Evolutionary conservation across 179 eudicot genomes (phyloP), one percentile per base, ranked within the genome.

Genomic region (Corrigiola litoralis): DNA sequence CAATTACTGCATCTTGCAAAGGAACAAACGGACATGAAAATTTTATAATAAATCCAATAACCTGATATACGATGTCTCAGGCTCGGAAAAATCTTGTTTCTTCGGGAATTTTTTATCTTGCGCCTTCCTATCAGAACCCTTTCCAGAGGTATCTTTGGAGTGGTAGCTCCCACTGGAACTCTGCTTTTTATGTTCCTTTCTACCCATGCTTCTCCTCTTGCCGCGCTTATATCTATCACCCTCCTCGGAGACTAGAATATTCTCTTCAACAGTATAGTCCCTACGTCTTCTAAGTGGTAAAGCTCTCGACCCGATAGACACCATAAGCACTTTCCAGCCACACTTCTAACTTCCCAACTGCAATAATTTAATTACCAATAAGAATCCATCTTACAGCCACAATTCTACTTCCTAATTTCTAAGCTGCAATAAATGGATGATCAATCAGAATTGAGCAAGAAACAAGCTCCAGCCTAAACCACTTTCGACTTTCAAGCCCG

Each of bases 1-100:
- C 20, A 42, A 57, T 20, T 36, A 18, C 16, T 13, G 25, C 14
- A 57, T n/a, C 20, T 1, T 11, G 0, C 13, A 36, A 17, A 11
- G 29, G 28, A 33, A 11, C 37, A 32, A 55, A 33, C 4, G 47
- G 16, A 25, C 6, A 24, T 0, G 21, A 32, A 27, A 9, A 4
- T 4, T 13, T 33, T 7, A 28, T n/a, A 17, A 44, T 18, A 55
- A 40, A 38, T 40, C 42, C 17, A 37, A 61, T 41, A 66, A 92
- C 98, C 98, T 92, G 81, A 90, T 40, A 73, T 78, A 85, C 14
- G 90, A 81, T 48, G 77, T 27, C 56, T 85, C 77, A 5, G 73
- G 65, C 11, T 51, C 66, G 1, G 79, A 69, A 9, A 42, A 58
- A 24, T 73, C 64, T 27, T 77, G 79, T 60, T 75, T 42, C 61